phyloP scores from a whole-genome alignment of 2,329 filamentous ascomycete species.

The Aspergillus persii region DNA sequence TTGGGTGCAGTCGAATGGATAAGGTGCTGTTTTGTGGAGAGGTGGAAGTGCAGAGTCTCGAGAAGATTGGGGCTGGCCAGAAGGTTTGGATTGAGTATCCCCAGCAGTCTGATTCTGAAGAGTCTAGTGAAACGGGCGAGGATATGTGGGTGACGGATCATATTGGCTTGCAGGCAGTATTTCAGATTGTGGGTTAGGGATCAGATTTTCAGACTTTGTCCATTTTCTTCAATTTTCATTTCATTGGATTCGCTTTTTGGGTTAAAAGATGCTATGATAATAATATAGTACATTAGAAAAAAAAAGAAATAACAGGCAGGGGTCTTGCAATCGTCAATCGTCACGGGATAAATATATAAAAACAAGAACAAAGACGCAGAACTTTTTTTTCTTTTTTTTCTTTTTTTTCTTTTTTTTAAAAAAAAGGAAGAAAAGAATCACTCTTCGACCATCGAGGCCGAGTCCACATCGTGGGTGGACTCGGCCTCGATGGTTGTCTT shows the following conservation, averaged over 20 bases:
- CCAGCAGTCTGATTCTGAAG: constrained; percentile 34
- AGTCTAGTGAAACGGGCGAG: constrained; percentile 35
- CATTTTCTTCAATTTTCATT: background rate
- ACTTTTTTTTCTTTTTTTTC: no score
- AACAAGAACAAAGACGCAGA: background rate
- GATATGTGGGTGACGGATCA: constrained; percentile 54
- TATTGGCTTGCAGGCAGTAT: constrained; percentile 43
- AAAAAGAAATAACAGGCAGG: background rate
- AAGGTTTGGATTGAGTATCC: constrained; percentile 40
- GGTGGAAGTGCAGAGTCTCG: constrained; percentile 34
- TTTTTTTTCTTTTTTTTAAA: no score
- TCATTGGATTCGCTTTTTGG: background rate
- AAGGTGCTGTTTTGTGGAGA: constrained; percentile 51
- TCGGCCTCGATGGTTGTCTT: constrained; percentile 13
- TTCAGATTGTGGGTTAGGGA: background rate
- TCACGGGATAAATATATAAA: background rate
- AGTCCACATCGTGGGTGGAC: constrained; percentile 9
- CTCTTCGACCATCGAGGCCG: constrained; percentile 16
- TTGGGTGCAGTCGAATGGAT: constrained; percentile 55
- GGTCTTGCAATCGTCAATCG: background rate
- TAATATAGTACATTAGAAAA: background rate
- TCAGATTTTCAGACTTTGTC: background rate
- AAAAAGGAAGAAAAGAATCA: constrained; percentile 5
- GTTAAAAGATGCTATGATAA: background rate
- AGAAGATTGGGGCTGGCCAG: constrained; percentile 50